Evolutionary conservation across 208 protist species (phyloP), one percentile per base, ranked within the genome.

Genomic region (Herpetomonas samuelpessoai): DNA sequence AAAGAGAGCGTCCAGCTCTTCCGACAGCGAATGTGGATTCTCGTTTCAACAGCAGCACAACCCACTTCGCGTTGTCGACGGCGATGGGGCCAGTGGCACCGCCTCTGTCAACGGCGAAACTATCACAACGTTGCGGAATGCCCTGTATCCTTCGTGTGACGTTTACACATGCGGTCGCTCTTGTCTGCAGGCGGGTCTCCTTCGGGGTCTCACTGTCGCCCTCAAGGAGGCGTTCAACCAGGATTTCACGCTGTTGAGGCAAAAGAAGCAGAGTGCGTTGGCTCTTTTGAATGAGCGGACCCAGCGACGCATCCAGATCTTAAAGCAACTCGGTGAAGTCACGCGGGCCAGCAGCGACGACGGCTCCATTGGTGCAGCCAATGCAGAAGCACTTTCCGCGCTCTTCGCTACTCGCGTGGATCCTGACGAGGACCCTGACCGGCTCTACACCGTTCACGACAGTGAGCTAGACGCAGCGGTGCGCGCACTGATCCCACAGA

Each of bases 371-470:
- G n/a, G n/a, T n/a, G n/a, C n/a, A n/a, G 29, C 44, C 47, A 24
- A 38, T 21, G 46, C 39, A 10, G 27, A 16, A 18, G 30, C 63
- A 10, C 39, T 60, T 0, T 44, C 38, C 18, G 48, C 26, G n/a
- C 67, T 92, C 9, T 91, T 91, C 51, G 60, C 47, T 2, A 62
- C 72, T 10, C 30, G 71, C 57, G 70, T 85, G 26, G 79, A 89
- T 44, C 53, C 49, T 3, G 76, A 88, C 57, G 88, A 95, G 57
- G 55, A 91, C 66, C 80, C 83, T 3, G 49, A 58, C 18, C 71
- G 68, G 38, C 61, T 96, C 2, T 91, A 93, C 61, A 62, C 75
- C 27, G 84, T 96, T 14, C 68, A 76, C 25, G 86, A 96, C 61
- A 79, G 71, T 19, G 90, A 96, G 65, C 69, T 96, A 45, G 72